These are phyloP conservation scores for Orychophragmus violaceus DNA, from an alignment of 345 rosid species.

Conservation along the genomic window DNA sequence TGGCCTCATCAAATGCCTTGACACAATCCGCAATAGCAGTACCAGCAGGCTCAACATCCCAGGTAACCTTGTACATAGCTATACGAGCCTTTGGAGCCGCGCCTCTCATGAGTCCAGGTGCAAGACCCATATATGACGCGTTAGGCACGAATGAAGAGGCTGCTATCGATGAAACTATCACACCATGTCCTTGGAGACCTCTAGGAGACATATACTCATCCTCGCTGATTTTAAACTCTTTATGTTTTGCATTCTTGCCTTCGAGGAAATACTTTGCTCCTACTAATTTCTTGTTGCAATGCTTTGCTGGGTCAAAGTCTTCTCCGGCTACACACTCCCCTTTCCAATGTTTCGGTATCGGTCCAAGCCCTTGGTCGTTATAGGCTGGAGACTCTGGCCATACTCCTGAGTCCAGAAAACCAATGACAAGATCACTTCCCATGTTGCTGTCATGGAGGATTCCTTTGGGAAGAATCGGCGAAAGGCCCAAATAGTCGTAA, in stretches of 20 bases:
- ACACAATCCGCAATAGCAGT: neutral
- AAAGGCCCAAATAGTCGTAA: constrained; percentile 7
- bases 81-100: constrained; percentile 38
- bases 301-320: constrained; percentile 24
- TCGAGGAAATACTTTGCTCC: constrained; percentile 39
- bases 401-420: constrained; percentile 30
- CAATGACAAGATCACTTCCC: constrained; percentile 17
- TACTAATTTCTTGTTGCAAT: constrained; percentile 33
- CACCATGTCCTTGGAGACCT: constrained; percentile 22
- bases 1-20: constrained; percentile 24
- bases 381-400: constrained; percentile 37
- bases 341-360: constrained; percentile 39
- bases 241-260: neutral
- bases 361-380: constrained; percentile 37
- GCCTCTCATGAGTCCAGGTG: constrained; percentile 37
- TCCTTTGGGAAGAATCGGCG: neutral
- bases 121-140: constrained; percentile 31
- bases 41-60: neutral
- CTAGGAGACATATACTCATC: constrained; percentile 30
- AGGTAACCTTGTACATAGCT: constrained; percentile 37
- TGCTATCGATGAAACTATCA: constrained; percentile 17
- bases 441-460: constrained; percentile 18
- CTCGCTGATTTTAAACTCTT: neutral
- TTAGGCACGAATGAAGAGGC: constrained; percentile 32
- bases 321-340: constrained; percentile 37